Base-by-base conservation (phyloP, 2,329 filamentous ascomycete species). In the Plenodomus lindquistii region DNA sequence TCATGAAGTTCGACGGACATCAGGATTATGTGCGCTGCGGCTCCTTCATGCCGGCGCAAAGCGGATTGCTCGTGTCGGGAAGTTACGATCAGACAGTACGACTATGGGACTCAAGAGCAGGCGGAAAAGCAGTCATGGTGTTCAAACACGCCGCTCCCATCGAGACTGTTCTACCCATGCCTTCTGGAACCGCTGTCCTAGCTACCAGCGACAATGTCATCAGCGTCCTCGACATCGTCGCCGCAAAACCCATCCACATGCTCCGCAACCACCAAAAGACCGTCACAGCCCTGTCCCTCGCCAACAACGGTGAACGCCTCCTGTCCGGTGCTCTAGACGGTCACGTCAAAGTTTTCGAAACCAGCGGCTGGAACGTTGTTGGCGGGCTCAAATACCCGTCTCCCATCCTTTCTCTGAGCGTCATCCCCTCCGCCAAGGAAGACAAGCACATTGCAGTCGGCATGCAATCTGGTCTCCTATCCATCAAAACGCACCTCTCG, bases 221-320 rank as follows among this genome's bases (percentile, higher is more conserved):
- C 64, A 91, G 89, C 5, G 91, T 99, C 10, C 81, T 99, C 53
- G 94, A 99, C 71, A 82, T 99, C 37, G 88, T 97, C 15, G 93
- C 92, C 41, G 94, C 89, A 20, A 91, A 90, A 66, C 91, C 93
- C 4, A 78, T 96, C 48, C 87, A 91, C 61, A 79, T 96, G 67
- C 86, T 99, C 55, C 87, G 86, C 61, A 97, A 95, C 70, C 94
- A 99, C 74, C 94, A 99, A 70, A 99, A 97, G 83, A 96, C 94
- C 0, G 92, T 99, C 51, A 97, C 94, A 0, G 86, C 88, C 7
- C 81, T 99, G 45, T 86, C 87, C 42, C 78, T 95, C 27, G 92
- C 91, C 7, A 92, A 90, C 37, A 84, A 88, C 59, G 89, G 89
- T 39, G 85, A 85, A 42, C 85, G 94, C 42, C 81, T 99, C 47